These are phyloP conservation scores for Ceratocystis diversiconidia DNA, from an alignment of 2,329 filamentous ascomycete species.

Conservation along the genomic window DNA sequence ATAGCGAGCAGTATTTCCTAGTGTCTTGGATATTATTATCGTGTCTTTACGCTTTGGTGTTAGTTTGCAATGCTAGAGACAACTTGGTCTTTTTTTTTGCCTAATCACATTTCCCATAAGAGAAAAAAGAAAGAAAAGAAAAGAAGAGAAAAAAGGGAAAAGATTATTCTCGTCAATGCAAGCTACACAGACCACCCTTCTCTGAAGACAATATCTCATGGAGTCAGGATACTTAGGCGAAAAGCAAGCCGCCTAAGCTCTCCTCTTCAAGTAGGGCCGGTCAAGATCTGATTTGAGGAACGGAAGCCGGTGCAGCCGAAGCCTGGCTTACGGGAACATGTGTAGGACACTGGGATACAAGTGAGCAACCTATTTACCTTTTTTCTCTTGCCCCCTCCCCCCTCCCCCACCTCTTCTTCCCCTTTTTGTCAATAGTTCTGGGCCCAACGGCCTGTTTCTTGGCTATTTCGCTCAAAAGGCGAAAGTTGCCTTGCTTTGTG, in stretches of 20 bases:
- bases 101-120: background rate
- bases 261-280: background rate
- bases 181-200: background rate
- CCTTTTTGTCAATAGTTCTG: background rate
- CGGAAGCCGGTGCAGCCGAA: background rate
- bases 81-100: background rate
- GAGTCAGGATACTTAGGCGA: background rate
- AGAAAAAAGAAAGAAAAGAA: background rate
- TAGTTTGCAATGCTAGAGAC: background rate
- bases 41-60: background rate
- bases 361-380: background rate
- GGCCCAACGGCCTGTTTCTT: background rate
- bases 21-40: background rate
- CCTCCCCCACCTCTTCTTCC: background rate
- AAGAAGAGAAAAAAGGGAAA: background rate
- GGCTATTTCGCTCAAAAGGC: background rate
- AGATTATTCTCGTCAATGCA: background rate
- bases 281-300: slow-evolving; percentile 3
- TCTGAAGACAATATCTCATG: background rate
- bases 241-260: background rate
- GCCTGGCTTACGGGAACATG: background rate
- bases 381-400: background rate
- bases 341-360: background rate
- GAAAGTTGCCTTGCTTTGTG: background rate
- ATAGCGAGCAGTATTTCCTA: slow-evolving; percentile 2